Evolutionary conservation across 1,284 basidiomycete genomes (phyloP).

Genomic region (Ustilago crameri): DNA sequence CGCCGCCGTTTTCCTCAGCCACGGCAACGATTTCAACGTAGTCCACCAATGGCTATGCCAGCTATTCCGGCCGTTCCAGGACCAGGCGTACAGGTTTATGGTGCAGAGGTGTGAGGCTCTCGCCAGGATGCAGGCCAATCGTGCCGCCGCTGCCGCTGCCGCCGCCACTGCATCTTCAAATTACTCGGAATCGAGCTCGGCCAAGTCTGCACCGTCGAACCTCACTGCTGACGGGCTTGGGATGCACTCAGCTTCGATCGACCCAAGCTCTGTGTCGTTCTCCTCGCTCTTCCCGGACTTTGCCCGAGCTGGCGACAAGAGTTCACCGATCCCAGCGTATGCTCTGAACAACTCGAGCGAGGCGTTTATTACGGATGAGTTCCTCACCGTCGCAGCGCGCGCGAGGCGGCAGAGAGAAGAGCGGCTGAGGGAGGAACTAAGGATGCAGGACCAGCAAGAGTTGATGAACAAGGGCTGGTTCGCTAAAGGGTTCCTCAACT

Average conservation of each 20-base stretch:
- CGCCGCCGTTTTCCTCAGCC: conserved; percentile 42
- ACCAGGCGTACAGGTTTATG: conserved; percentile 53
- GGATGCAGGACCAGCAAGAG: conserved; percentile 28
- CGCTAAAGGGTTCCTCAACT: conserved; percentile 38
- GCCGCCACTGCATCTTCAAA: conserved; percentile 7
- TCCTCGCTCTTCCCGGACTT: conserved; percentile 36
- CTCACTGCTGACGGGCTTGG: conserved; percentile 22
- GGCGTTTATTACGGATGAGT: conserved; percentile 42
- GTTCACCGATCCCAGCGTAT: conserved; percentile 12
- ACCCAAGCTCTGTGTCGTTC: conserved; percentile 22
- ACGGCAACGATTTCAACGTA: conserved; percentile 39
- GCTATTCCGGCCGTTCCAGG: conserved; percentile 45
- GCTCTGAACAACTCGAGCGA: conserved; percentile 14
- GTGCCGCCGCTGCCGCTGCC: conserved; percentile 16
- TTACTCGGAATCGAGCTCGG: too few species aligned
- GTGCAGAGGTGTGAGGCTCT: conserved; percentile 38
- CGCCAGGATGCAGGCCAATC: conserved; percentile 20
- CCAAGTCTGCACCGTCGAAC: conserved; percentile 16
- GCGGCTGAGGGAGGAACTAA: conserved; percentile 25
- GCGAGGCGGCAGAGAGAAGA: conserved; percentile 35
- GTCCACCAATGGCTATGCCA: conserved; percentile 43
- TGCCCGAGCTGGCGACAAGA: conserved; percentile 5
- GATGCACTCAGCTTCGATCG: conserved; percentile 19
- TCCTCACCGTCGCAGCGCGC: conserved; percentile 43
- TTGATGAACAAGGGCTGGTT: conserved; percentile 54